Conservation (phyloP, 2,329 filamentous ascomycete genomes). For the Alternaria sp. region DNA sequence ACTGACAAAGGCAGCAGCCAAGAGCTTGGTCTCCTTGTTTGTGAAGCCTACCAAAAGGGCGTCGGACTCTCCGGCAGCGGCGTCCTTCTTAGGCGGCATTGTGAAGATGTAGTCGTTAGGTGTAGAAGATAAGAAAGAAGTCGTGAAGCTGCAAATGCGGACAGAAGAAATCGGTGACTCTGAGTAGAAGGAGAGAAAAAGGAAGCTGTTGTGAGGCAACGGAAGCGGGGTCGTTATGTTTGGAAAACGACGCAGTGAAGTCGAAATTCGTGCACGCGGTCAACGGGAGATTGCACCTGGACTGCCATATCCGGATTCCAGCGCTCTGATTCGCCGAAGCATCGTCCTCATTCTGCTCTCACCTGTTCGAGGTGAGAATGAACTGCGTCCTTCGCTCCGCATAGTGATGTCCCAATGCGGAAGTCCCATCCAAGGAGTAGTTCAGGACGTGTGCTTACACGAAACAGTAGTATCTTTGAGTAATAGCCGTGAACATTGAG, state of each 20-base stretch:
- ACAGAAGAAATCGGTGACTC: neutral
- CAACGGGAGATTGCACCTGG: neutral
- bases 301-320: neutral
- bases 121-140: too few species aligned
- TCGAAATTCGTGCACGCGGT: neutral
- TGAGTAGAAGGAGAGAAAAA: neutral
- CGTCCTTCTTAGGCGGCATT: constrained; percentile 41
- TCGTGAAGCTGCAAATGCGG: neutral
- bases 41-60: constrained; percentile 32
- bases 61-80: constrained; percentile 3
- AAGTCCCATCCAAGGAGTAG: neutral
- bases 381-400: neutral
- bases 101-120: neutral
- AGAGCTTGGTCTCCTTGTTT: constrained; percentile 35
- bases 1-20: constrained; percentile 44
- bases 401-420: neutral
- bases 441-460: neutral
- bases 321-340: neutral
- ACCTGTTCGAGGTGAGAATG: neutral
- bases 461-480: too few species aligned
- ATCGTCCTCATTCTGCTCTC: neutral
- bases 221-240: constrained; percentile 9
- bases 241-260: constrained; percentile 15
- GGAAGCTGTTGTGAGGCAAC: neutral
- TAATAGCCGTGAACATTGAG: neutral